Evolutionary conservation across 129 eudicot species (phyloP).

Genomic region (Flaveria brownii): DNA sequence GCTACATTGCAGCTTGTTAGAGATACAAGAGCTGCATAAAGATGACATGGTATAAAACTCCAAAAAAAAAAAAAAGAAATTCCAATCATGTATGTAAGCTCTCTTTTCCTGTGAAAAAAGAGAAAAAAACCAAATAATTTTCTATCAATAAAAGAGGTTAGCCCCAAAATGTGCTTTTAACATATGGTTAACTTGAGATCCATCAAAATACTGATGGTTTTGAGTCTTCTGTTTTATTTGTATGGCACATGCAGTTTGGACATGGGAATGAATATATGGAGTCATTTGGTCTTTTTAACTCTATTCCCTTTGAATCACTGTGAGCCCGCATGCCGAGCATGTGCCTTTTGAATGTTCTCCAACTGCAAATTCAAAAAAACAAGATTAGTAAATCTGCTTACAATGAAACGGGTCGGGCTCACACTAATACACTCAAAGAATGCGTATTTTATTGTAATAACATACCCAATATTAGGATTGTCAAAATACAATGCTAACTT

Average conservation of each 20-base stretch:
- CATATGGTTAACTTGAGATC: slow-evolving; percentile 14
- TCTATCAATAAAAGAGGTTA: slow-evolving; percentile 35
- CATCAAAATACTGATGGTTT: slow-evolving; percentile 52
- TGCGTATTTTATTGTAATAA: background rate
- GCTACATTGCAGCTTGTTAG: slow-evolving; percentile 47
- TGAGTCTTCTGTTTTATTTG: slow-evolving; percentile 69
- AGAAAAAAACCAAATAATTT: slow-evolving; percentile 42
- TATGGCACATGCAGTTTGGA: slow-evolving; percentile 96
- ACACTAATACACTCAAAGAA: slow-evolving; percentile 3
- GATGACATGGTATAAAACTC: slow-evolving; percentile 20
- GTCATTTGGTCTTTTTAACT: slow-evolving; percentile 76
- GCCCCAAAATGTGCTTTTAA: slow-evolving; percentile 18
- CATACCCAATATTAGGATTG: slow-evolving; percentile 89
- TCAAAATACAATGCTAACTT: slow-evolving; percentile 75
- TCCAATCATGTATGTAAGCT: slow-evolving; percentile 30
- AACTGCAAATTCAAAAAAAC: slow-evolving; percentile 41
- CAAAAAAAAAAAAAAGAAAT: background rate
- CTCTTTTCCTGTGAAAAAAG: slow-evolving; percentile 27
- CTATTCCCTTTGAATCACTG: slow-evolving; percentile 89
- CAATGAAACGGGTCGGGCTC: background rate
- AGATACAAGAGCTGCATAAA: slow-evolving; percentile 50
- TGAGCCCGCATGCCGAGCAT: slow-evolving; percentile 82
- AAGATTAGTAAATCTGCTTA: background rate
- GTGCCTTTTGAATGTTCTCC: slow-evolving; percentile 93
- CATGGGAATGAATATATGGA: slow-evolving; percentile 96